Conservation (phyloP, 805 yeast genomes). For the Yueomyces sinensis region DNA sequence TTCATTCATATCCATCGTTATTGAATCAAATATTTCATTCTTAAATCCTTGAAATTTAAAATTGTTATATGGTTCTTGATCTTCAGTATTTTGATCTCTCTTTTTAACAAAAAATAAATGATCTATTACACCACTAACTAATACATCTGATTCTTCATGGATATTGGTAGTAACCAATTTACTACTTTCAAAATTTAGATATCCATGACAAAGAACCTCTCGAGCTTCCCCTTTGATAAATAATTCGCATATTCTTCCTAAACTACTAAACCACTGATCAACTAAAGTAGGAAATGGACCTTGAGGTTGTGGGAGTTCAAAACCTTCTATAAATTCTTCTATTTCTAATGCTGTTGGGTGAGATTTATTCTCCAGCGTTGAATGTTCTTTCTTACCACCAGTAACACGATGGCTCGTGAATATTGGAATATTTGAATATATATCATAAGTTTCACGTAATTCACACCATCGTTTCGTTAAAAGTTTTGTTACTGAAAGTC, state of each 20-base stretch:
- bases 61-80: background rate
- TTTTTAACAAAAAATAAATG: conserved; percentile 23
- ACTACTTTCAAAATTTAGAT: conserved; percentile 23
- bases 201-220: conserved; percentile 47
- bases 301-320: conserved; percentile 8
- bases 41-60: background rate
- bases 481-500: conserved; percentile 40
- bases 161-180: conserved; percentile 3
- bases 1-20: background rate
- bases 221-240: conserved; percentile 38
- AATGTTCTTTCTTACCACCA: conserved; percentile 37
- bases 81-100: background rate
- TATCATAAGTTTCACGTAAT: conserved; percentile 37
- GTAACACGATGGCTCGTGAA: conserved; percentile 29
- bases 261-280: conserved; percentile 30
- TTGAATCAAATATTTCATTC: background rate
- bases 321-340: conserved; percentile 8
- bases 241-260: conserved; percentile 30
- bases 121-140: conserved; percentile 57
- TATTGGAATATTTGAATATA: conserved; percentile 32
- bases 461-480: conserved; percentile 60
- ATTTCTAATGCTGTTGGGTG: conserved; percentile 26
- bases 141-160: conserved; percentile 18
- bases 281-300: conserved; percentile 17
- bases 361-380: conserved; percentile 30